phyloP scores from a whole-genome alignment of 179 eudicot species.

The Camellia oleifera region DNA sequence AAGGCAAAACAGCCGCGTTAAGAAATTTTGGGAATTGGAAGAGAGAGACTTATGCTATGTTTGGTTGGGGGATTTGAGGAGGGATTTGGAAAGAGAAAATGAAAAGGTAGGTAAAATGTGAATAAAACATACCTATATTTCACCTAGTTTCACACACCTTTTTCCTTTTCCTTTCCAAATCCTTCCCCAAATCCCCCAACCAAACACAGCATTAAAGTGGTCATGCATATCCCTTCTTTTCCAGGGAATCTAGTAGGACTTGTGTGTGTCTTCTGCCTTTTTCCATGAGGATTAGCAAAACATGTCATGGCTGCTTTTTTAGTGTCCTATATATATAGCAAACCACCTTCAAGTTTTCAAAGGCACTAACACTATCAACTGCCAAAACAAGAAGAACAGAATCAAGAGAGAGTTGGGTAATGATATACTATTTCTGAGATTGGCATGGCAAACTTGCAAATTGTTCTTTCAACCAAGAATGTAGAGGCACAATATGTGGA shows the following conservation, averaged over 20 bases:
- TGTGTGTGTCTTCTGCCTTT: not conserved
- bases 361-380: not conserved
- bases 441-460: conserved; percentile 49
- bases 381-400: not conserved
- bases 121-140: no score
- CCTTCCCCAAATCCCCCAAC: no score
- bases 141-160: no score
- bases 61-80: no score
- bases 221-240: not conserved
- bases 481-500: conserved; percentile 92
- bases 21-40: not conserved
- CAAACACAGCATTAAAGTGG: no score
- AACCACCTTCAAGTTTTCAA: not conserved
- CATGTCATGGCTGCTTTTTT: not conserved
- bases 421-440: not conserved
- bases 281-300: not conserved
- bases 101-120: no score
- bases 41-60: no score
- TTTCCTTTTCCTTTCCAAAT: no score
- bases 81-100: no score
- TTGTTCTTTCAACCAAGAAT: conserved; percentile 64
- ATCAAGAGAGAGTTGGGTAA: not conserved
- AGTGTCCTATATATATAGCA: not conserved
- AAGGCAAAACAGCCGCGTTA: not conserved
- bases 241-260: not conserved